phyloP scores from a whole-genome alignment of 805 yeast species.

The Ogataea allantospora region DNA sequence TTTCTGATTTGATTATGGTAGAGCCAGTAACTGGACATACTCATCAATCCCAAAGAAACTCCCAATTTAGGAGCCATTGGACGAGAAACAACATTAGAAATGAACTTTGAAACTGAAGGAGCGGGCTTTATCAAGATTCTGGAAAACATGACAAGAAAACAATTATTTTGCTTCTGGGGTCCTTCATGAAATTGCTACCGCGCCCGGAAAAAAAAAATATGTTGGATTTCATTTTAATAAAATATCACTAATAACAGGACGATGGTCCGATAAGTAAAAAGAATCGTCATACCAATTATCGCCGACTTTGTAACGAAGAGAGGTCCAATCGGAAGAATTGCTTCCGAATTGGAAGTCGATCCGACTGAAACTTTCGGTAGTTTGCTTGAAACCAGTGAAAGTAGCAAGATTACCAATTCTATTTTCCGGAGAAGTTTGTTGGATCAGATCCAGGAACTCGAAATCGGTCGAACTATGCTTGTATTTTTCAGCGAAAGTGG shows the following conservation, averaged over 20 bases:
- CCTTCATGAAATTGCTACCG: slow-evolving; percentile 14
- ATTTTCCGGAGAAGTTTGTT: slow-evolving; percentile 22
- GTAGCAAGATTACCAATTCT: slow-evolving; percentile 39
- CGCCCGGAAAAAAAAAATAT: slow-evolving; percentile 7
- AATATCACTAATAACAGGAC: slow-evolving; percentile 42
- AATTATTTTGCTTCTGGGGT: background rate
- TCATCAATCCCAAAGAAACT: slow-evolving; percentile 22
- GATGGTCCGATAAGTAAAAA: slow-evolving; percentile 43
- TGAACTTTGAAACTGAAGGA: background rate
- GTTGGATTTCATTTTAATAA: background rate
- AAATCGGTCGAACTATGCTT: slow-evolving; percentile 20
- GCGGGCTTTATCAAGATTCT: slow-evolving; percentile 3
- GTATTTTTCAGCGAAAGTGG: slow-evolving; percentile 25
- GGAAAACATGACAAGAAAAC: slow-evolving; percentile 10
- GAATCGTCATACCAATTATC: slow-evolving; percentile 38
- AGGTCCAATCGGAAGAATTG: slow-evolving; percentile 23
- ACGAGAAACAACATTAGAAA: background rate
- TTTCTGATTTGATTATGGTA: slow-evolving; percentile 20
- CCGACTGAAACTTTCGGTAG: slow-evolving; percentile 24
- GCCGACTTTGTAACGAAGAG: slow-evolving; percentile 32
- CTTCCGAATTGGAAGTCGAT: slow-evolving; percentile 43
- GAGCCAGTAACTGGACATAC: slow-evolving; percentile 19
- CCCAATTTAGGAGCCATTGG: slow-evolving; percentile 12
- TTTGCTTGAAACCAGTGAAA: slow-evolving; percentile 39
- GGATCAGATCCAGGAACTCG: slow-evolving; percentile 30